Conservation (phyloP, 495 filamentous ascomycete species). For the Trichoderma reesei region DNA sequence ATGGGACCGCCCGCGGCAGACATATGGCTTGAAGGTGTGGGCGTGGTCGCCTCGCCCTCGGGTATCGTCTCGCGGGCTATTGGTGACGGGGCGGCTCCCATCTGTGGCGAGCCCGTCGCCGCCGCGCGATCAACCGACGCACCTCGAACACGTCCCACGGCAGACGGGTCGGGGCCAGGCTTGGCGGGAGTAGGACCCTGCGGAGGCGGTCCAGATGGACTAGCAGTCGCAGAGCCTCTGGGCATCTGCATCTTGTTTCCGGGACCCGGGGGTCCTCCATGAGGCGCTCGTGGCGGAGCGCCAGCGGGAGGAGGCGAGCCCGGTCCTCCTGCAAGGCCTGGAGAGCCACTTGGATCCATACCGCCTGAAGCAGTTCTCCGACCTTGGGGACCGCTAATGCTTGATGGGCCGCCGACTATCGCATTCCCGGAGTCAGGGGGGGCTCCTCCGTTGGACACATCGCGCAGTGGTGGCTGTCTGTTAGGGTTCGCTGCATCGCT, state of each 20-base stretch:
- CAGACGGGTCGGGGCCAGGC: constrained; percentile 33
- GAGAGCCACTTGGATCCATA: constrained; percentile 21
- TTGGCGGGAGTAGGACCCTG: constrained; percentile 69
- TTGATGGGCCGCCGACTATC: constrained; percentile 31
- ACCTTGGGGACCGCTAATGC: background rate
- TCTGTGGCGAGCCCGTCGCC: constrained; percentile 18
- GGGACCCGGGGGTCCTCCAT: background rate
- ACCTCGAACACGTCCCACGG: constrained; percentile 25
- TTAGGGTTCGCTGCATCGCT: constrained; percentile 25
- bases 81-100: constrained; percentile 40
- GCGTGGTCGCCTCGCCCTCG: constrained; percentile 33
- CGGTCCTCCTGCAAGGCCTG: background rate
- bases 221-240: constrained; percentile 58
- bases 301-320: constrained; percentile 15
- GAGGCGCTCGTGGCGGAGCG: constrained; percentile 10
- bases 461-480: constrained; percentile 45
- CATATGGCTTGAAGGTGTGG: background rate
- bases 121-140: constrained; percentile 33
- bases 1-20: constrained; percentile 11
- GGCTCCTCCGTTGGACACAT: constrained; percentile 42
- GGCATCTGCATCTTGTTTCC: constrained; percentile 48
- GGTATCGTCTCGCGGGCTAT: constrained; percentile 39
- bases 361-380: constrained; percentile 17
- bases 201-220: constrained; percentile 74
- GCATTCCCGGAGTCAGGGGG: constrained; percentile 47